Conservation (phyloP, 169 alveolate genomes). For the Eimeria acervulina region DNA sequence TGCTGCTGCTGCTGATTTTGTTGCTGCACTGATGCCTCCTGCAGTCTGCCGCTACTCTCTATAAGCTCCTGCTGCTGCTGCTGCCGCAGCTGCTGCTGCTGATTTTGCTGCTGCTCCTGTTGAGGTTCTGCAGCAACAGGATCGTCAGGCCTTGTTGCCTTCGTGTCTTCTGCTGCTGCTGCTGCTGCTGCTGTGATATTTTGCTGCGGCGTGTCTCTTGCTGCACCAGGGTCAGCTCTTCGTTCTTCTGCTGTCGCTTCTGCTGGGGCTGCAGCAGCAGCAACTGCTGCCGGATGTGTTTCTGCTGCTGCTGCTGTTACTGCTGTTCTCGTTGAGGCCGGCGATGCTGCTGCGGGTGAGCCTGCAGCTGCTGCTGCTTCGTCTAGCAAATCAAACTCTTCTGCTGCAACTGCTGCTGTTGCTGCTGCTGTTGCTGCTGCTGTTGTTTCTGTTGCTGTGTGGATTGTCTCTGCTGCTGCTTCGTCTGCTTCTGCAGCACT, state of each 20-base stretch:
- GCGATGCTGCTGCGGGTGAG: conserved; percentile 19
- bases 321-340: not conserved
- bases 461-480: not conserved
- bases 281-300: not conserved
- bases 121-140: conserved; percentile 24
- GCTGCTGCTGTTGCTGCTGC: not conserved
- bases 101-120: not conserved
- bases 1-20: not conserved
- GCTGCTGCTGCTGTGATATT: not conserved
- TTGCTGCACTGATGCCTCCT: not conserved
- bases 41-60: conserved; percentile 16
- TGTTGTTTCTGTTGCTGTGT: conserved; percentile 21
- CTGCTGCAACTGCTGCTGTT: not conserved
- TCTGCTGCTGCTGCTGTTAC: conserved; percentile 9
- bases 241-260: conserved; percentile 1
- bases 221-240: not conserved
- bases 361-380: not conserved
- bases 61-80: conserved; percentile 23
- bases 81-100: conserved; percentile 15
- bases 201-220: not conserved
- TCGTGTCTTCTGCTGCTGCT: conserved; percentile 26
- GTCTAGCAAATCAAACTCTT: not conserved
- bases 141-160: not conserved
- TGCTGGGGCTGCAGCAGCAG: not conserved
- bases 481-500: not conserved